Conservation (phyloP, 202 grass and related monocot genomes). For the Brachypodium distachyon region DNA sequence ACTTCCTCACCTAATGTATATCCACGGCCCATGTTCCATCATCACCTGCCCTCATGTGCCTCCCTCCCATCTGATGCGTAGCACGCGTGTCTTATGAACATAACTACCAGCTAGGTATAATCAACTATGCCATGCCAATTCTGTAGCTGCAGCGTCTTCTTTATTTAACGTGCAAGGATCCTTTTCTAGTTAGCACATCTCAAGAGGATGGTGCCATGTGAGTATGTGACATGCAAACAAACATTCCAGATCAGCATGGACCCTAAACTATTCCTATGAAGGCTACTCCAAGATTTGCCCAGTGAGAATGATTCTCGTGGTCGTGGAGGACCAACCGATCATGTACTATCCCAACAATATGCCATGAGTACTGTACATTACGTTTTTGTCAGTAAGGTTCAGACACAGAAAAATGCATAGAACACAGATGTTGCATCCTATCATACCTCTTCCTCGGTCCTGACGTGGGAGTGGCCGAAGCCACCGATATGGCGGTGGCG, state of each 20-base stretch:
- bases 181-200: conserved; percentile 5
- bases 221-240: not conserved
- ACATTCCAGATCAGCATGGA: not conserved
- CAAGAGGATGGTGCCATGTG: conserved; percentile 8
- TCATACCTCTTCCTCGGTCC: conserved; percentile 55
- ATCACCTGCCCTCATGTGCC: conserved; percentile 27
- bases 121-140: not conserved
- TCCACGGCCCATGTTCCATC: not conserved
- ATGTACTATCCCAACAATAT: not conserved
- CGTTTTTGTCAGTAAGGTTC: not conserved
- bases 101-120: not conserved
- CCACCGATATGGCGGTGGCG: conserved; percentile 27
- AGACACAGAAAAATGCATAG: not conserved
- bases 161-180: not conserved
- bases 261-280: not conserved
- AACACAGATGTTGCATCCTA: not conserved
- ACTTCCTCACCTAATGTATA: conserved; percentile 19
- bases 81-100: conserved; percentile 3
- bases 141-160: not conserved
- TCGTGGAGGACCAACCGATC: not conserved
- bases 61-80: not conserved
- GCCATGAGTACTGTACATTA: not conserved
- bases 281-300: not conserved
- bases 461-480: conserved; percentile 30
- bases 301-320: not conserved